Base-by-base conservation (phyloP, 371 early-diverging fungal genomes). In the Lichtheimia ramosa region DNA sequence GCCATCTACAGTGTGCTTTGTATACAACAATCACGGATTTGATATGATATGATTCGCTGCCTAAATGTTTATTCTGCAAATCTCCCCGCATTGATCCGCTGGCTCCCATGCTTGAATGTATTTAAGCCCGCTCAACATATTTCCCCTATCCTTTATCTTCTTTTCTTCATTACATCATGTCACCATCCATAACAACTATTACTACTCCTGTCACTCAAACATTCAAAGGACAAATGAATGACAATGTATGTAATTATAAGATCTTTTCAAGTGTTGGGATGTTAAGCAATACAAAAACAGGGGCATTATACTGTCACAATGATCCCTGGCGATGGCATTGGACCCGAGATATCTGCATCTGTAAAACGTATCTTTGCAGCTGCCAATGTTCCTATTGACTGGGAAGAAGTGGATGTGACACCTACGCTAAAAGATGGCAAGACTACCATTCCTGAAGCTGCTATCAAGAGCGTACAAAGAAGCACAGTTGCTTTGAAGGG, bases 321-420 rank as follows among this genome's bases (percentile, higher is more conserved):
- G 59, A 97, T 98, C 66, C 97, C 99, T 40, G 99, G 99, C 66
- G 97, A 98, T 76, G 99, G 99, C 61, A 98, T 98, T 66, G 99
- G 99, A 55, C 99, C 99, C 48, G 99, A 98, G 83, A 98, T 98
- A 62, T 92, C 97, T 48, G 74, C 84, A 54, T 91, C 94, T 10
- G 98, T 98, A 51, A 88, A 92, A 84, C 74, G 88, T 56, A 96
- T 98, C 71, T 98, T 95, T 79, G 80, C 83, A 58, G 97, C 96
- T 46, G 96, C 95, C 68, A 89, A 90, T 73, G 87, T 95, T 34
- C 99, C 99, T 51, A 94, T 98, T 66, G 93, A 92, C 65, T 98
- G 97, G 97, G 99, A 98, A 79, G 85, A 87, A 62, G 97, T 93
- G 46, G 91, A 93, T 75, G 97, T 97, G 52, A 95, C 96, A 54